These are phyloP conservation scores for Tripterygium wilfordii DNA, from an alignment of 177 flowering plant genomes.

Conservation along the genomic window DNA sequence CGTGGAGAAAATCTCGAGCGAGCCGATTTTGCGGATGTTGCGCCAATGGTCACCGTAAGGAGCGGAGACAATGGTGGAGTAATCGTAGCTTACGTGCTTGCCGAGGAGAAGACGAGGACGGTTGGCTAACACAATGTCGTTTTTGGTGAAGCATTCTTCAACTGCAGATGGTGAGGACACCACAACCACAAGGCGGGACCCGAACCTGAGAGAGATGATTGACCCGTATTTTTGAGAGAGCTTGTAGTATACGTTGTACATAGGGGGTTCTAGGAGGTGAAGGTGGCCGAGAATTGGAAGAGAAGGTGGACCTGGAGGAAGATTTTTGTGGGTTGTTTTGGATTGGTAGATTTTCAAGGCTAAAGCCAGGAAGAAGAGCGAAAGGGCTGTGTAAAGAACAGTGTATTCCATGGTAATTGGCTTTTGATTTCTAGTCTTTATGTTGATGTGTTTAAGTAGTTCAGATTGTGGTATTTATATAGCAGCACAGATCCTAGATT, in stretches of 20 bases:
- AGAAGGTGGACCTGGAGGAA: conserved; percentile 7
- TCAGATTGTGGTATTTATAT: too few relatives aligned
- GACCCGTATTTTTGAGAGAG: conserved; percentile 10
- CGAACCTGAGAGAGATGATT: conserved; percentile 13
- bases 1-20: neutral
- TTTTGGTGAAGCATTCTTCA: too few relatives aligned
- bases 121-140: neutral
- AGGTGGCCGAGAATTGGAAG: conserved; percentile 21
- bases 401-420: too few relatives aligned
- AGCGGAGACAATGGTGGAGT: neutral
- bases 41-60: neutral
- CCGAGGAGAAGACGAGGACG: neutral
- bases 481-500: too few relatives aligned
- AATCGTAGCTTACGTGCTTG: neutral
- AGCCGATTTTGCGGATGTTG: too few relatives aligned
- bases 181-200: neutral
- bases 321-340: neutral
- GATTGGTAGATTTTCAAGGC: neutral
- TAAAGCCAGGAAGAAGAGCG: neutral
- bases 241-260: neutral
- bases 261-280: conserved; percentile 1
- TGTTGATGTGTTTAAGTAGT: too few relatives aligned
- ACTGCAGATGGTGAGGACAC: too few relatives aligned
- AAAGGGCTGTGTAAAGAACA: too few relatives aligned
- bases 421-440: too few relatives aligned